Conservation (phyloP, 352 stramenopile genomes). For the Phytopythium montanum region DNA sequence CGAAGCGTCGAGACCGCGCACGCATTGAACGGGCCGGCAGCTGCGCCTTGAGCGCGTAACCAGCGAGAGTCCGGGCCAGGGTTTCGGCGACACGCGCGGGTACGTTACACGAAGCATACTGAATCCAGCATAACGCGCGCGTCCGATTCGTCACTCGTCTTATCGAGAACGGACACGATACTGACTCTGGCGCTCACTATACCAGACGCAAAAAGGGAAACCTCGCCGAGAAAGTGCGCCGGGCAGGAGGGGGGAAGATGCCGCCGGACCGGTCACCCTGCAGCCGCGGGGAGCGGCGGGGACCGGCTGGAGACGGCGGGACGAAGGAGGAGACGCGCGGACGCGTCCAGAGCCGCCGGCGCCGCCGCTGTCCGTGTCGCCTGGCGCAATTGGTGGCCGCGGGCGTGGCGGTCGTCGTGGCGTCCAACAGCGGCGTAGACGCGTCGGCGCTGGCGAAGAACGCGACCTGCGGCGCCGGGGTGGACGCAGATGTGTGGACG, state of each 20-base stretch:
- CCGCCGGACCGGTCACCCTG: neutral
- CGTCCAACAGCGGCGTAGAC: neutral
- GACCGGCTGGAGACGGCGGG: neutral
- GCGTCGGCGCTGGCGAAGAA: neutral
- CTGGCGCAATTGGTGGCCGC: neutral
- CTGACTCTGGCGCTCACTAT: neutral
- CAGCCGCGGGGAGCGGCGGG: neutral
- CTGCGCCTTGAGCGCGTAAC: too few relatives aligned
- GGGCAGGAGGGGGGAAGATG: neutral
- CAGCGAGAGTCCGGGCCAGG: too few relatives aligned
- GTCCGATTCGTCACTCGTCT: conserved; percentile 1
- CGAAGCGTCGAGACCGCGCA: neutral
- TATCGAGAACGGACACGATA: neutral
- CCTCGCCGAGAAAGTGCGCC: neutral
- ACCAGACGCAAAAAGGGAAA: neutral
- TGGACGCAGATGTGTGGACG: neutral
- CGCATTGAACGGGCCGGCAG: neutral
- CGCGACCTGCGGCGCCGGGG: neutral
- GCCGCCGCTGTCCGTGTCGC: neutral
- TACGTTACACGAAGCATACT: neutral
- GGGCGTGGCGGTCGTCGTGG: neutral
- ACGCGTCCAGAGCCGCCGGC: neutral
- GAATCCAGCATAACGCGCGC: neutral
- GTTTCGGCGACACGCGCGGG: neutral
- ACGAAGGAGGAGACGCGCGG: neutral